Percentiles rank a stretch among this genome's conserved stretches.
phyloP scores from a whole-genome alignment of 1,284 basidiomycete genomes.

The Testicularia cyperi region DNA sequence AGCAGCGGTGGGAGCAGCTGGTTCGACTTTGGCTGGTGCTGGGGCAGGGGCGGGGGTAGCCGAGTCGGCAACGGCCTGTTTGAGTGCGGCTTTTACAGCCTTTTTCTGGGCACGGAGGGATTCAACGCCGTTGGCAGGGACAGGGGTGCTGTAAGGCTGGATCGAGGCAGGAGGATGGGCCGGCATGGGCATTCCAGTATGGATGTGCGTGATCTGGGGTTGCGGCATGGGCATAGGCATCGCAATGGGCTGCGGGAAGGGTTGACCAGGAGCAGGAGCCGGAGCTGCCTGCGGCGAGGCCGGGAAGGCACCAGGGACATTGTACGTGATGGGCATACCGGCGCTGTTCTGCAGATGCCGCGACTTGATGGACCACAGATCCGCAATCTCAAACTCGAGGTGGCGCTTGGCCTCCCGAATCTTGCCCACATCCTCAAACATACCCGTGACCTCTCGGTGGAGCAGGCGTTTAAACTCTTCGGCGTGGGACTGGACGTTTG shows the following conservation, averaged over 20 bases:
- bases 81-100: slow-evolving; percentile 22
- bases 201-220: background rate
- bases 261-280: background rate
- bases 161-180: slow-evolving; percentile 1
- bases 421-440: slow-evolving; percentile 56
- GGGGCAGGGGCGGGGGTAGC: slow-evolving; percentile 2
- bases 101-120: slow-evolving; percentile 15
- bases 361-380: slow-evolving; percentile 48
- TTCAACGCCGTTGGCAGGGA: background rate
- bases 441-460: slow-evolving; percentile 35
- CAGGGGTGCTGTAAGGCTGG: background rate
- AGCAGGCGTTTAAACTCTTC: slow-evolving; percentile 48
- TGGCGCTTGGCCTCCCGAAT: slow-evolving; percentile 47
- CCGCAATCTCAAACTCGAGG: slow-evolving; percentile 49
- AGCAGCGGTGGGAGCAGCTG: slow-evolving; percentile 5
- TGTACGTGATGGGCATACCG: slow-evolving; percentile 6
- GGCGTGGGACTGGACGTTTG: slow-evolving; percentile 44
- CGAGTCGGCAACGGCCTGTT: slow-evolving; percentile 19
- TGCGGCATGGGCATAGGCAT: slow-evolving; percentile 9
- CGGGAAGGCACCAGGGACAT: slow-evolving; percentile 20
- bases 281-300: background rate
- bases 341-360: slow-evolving; percentile 12
- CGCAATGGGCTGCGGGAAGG: background rate
- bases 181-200: slow-evolving; percentile 3
- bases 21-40: slow-evolving; percentile 1